Percentiles rank a stretch among this genome's conserved stretches.
These are phyloP conservation scores for Brasenia schreberi DNA, from an alignment of 164 flowering plant genomes.

Conservation along the genomic window DNA sequence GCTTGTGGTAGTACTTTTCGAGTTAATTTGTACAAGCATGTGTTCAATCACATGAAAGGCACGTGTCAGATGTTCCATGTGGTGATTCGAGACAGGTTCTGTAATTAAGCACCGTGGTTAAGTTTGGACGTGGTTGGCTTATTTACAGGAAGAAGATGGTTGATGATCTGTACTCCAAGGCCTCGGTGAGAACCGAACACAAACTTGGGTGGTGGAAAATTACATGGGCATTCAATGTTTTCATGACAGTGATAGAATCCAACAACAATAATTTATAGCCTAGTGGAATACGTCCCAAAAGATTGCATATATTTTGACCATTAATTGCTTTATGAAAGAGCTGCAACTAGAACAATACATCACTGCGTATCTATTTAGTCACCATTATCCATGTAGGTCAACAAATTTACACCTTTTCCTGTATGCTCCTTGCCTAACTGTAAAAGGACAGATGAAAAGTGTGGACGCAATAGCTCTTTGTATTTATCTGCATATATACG, in stretches of 20 bases:
- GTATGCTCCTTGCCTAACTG: not conserved
- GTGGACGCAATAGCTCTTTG: not conserved
- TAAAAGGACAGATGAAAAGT: not conserved
- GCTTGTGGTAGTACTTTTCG: not conserved
- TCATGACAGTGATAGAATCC: not conserved
- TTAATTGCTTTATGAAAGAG: not conserved
- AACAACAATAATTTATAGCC: not conserved
- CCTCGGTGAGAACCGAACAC: not conserved
- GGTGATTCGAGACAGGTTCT: not conserved
- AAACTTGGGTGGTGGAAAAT: not conserved
- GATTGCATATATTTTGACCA: not conserved
- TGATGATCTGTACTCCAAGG: not conserved
- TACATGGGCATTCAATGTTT: not conserved
- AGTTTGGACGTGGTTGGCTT: too few species aligned
- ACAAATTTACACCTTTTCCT: not conserved
- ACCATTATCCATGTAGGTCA: not conserved
- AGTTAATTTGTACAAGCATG: not conserved
- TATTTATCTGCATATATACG: not conserved
- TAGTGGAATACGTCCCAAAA: not conserved
- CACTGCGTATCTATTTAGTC: not conserved
- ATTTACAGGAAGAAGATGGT: not conserved
- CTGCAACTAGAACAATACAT: too few species aligned
- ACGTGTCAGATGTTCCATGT: not conserved
- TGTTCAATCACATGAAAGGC: not conserved
- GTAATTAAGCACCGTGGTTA: not conserved